These are phyloP conservation scores for Entomortierella parvispora DNA, from an alignment of 192 early-diverging fungal genomes.

Conservation along the genomic window DNA sequence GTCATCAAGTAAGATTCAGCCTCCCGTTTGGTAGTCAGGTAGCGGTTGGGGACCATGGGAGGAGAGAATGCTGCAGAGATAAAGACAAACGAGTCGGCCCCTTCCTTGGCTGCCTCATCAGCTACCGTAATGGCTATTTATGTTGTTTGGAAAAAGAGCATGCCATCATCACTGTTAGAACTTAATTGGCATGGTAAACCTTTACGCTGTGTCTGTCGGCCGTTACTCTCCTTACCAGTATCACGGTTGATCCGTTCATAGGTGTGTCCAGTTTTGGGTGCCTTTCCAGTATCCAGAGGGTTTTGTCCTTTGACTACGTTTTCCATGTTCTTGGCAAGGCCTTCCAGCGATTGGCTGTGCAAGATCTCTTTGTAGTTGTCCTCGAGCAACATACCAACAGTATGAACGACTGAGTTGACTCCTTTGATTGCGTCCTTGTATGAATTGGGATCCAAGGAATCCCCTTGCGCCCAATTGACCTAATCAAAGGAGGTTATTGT, in stretches of 20 bases:
- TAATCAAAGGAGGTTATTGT: not conserved
- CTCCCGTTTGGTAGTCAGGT: constrained; percentile 80
- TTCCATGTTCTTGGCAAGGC: constrained; percentile 43
- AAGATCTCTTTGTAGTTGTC: constrained; percentile 69
- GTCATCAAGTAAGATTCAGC: constrained; percentile 69
- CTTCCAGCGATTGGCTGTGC: constrained; percentile 42
- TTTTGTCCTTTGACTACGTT: constrained; percentile 49
- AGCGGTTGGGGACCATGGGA: constrained; percentile 71
- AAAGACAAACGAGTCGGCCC: constrained; percentile 69
- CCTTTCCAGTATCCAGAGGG: constrained; percentile 57
- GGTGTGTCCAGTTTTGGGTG: constrained; percentile 43
- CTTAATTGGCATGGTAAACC: too few relatives aligned
- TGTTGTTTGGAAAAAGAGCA: not conserved
- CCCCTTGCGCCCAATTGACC: constrained; percentile 71
- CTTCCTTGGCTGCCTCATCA: constrained; percentile 56
- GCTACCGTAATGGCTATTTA: constrained; percentile 67
- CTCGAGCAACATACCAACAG: constrained; percentile 78
- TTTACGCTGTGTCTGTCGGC: not conserved
- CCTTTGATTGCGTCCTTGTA: constrained; percentile 62
- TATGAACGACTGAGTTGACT: constrained; percentile 75
- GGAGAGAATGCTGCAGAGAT: constrained; percentile 74
- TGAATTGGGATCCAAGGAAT: constrained; percentile 69
- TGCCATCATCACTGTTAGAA: not conserved
- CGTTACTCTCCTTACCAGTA: constrained; percentile 57
- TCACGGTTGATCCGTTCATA: constrained; percentile 78